Percentiles rank a stretch among this genome's conserved stretches.
Conservation (phyloP, 225 moss, liverwort and hornwort genomes). For the Neckera pumila region DNA sequence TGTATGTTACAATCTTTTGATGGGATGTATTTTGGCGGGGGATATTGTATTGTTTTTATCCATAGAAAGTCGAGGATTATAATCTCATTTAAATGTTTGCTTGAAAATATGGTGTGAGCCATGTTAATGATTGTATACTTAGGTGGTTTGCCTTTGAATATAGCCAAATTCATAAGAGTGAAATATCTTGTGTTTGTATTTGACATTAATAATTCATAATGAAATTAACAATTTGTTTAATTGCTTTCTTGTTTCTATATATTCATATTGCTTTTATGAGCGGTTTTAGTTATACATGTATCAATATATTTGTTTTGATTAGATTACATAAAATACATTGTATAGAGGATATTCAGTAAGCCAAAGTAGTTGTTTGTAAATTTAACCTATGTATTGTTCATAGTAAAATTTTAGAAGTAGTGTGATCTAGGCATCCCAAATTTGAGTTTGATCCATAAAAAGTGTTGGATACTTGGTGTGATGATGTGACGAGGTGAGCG, state of each 20-base stretch:
- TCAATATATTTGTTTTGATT: rapidly evolving
- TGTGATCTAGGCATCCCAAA: no score
- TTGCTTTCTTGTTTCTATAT: background rate
- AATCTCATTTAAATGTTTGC: background rate
- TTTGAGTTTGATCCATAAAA: background rate
- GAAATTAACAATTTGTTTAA: background rate
- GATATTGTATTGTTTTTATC: background rate
- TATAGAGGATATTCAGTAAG: background rate
- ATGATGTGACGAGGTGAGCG: background rate
- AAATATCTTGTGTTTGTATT: background rate
- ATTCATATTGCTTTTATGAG: no score
- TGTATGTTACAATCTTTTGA: background rate
- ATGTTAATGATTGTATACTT: background rate
- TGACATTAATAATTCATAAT: background rate
- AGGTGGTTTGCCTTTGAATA: background rate
- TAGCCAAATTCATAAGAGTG: background rate
- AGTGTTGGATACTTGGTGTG: background rate
- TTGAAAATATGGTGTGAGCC: background rate
- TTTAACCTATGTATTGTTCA: background rate
- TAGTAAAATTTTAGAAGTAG: background rate
- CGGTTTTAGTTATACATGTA: background rate
- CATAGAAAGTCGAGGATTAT: background rate
- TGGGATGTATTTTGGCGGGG: background rate
- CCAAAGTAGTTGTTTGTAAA: background rate
- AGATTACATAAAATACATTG: background rate